These are phyloP conservation scores for Chaetomium cochliodes DNA, from an alignment of 495 filamentous ascomycete species.

Conservation along the genomic window DNA sequence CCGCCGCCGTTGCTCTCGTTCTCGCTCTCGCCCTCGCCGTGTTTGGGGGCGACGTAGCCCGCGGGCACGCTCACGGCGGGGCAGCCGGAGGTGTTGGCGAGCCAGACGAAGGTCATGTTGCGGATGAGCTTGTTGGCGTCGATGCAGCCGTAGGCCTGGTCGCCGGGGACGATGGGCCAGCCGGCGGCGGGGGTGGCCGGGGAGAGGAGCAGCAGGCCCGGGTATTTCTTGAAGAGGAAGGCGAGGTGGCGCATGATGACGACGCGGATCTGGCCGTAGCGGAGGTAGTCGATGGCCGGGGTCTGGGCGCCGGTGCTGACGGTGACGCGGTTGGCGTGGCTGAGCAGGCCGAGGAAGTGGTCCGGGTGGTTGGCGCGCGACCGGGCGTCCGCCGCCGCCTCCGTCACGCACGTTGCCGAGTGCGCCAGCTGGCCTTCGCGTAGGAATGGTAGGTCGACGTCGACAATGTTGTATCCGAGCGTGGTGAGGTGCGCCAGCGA, in stretches of 20 bases:
- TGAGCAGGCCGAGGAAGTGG: conserved; percentile 46
- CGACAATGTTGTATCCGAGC: conserved; percentile 63
- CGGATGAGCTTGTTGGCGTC: conserved; percentile 70
- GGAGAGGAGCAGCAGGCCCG: conserved; percentile 74
- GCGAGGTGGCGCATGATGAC: conserved; percentile 83
- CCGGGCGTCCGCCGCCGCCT: conserved; percentile 51
- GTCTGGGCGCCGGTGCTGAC: conserved; percentile 63
- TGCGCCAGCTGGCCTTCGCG: conserved; percentile 74
- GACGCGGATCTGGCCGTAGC: conserved; percentile 70
- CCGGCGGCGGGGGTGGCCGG: conserved; percentile 77
- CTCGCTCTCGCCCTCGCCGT: too few species aligned
- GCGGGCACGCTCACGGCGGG: conserved; percentile 77
- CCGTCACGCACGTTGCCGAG: conserved; percentile 74
- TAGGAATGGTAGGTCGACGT: conserved; percentile 76
- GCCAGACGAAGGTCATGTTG: conserved; percentile 86
- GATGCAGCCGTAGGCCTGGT: conserved; percentile 63
- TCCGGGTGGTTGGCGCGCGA: conserved; percentile 24
- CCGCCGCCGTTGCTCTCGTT: too few species aligned
- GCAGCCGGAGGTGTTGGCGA: conserved; percentile 80
- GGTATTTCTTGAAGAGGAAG: conserved; percentile 65
- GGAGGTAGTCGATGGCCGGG: conserved; percentile 65
- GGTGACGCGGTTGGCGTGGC: conserved; percentile 71
- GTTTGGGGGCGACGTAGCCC: conserved; percentile 61
- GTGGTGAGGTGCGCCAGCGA: conserved; percentile 61
- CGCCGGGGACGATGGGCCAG: conserved; percentile 56